These are phyloP conservation scores for Colletotrichum magnum DNA, from an alignment of 2,329 filamentous ascomycete genomes.

Conservation along the genomic window DNA sequence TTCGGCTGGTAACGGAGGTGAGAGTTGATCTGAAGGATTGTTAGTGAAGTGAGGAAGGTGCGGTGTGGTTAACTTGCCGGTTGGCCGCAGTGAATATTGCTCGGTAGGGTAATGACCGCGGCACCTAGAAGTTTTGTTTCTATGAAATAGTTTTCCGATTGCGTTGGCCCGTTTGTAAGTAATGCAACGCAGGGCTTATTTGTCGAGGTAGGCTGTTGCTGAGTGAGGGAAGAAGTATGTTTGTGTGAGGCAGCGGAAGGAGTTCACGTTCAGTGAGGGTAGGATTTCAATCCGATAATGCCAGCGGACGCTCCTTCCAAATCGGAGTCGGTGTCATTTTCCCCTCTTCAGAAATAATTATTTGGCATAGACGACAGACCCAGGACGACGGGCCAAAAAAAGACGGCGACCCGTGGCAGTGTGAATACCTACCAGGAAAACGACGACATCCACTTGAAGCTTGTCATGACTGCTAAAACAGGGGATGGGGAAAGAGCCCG, in stretches of 20 bases:
- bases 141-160: not conserved
- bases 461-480: slow-evolving; percentile 1
- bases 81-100: not conserved
- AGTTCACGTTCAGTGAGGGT: not conserved
- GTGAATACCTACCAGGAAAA: not conserved
- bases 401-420: not conserved
- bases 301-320: slow-evolving; percentile 2
- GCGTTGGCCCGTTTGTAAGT: too few species aligned
- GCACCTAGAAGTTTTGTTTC: not conserved
- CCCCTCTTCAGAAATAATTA: slow-evolving; percentile 3
- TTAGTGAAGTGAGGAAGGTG: slow-evolving; percentile 2
- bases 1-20: not conserved
- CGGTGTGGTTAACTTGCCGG: not conserved
- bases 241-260: not conserved
- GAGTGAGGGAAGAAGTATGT: not conserved
- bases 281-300: slow-evolving; percentile 1
- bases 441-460: slow-evolving; percentile 1
- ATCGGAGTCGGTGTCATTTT: not conserved
- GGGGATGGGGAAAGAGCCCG: not conserved
- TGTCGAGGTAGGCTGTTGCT: not conserved
- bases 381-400: slow-evolving; percentile 8
- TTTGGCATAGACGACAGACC: slow-evolving; percentile 3
- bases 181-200: too few species aligned
- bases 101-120: not conserved
- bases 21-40: not conserved